These are phyloP conservation scores for Aspergillus versicolor DNA, from an alignment of 2,329 filamentous ascomycete genomes.

Conservation along the genomic window DNA sequence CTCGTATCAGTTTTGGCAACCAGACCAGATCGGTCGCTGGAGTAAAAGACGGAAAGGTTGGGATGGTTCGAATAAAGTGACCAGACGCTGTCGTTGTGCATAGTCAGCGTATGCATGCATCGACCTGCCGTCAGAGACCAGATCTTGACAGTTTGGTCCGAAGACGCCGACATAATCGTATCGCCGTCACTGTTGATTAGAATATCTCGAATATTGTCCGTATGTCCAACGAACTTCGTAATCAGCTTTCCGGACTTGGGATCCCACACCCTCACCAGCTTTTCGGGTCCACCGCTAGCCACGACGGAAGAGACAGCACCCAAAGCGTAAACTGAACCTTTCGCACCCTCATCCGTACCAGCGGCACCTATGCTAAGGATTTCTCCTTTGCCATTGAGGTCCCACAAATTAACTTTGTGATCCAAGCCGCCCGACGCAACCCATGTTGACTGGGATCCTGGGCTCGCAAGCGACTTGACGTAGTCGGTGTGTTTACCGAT, in stretches of 20 bases:
- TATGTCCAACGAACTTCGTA: slow-evolving; percentile 95
- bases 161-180: slow-evolving; percentile 89
- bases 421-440: slow-evolving; percentile 92
- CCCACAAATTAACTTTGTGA: slow-evolving; percentile 89
- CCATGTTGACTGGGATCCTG: slow-evolving; percentile 71
- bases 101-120: slow-evolving; percentile 97
- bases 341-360: slow-evolving; percentile 78
- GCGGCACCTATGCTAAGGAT: slow-evolving; percentile 74
- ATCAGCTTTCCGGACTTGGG: slow-evolving; percentile 82
- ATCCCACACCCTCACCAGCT: slow-evolving; percentile 90
- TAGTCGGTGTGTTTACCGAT: slow-evolving; percentile 96
- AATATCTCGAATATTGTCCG: slow-evolving; percentile 89
- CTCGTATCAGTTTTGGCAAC: slow-evolving; percentile 96
- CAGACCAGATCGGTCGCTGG: slow-evolving; percentile 84
- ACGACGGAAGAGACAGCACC: slow-evolving; percentile 76
- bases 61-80: slow-evolving; percentile 88
- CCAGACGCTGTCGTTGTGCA: slow-evolving; percentile 99
- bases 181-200: slow-evolving; percentile 85
- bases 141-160: slow-evolving; percentile 95
- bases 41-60: slow-evolving; percentile 86
- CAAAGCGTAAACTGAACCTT: slow-evolving; percentile 93
- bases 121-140: slow-evolving; percentile 95
- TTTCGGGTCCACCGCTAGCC: slow-evolving; percentile 91
- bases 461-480: slow-evolving; percentile 87
- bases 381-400: slow-evolving; percentile 83